phyloP scores from a whole-genome alignment of 2,329 filamentous ascomycete genomes.

The Alternaria sp. region DNA sequence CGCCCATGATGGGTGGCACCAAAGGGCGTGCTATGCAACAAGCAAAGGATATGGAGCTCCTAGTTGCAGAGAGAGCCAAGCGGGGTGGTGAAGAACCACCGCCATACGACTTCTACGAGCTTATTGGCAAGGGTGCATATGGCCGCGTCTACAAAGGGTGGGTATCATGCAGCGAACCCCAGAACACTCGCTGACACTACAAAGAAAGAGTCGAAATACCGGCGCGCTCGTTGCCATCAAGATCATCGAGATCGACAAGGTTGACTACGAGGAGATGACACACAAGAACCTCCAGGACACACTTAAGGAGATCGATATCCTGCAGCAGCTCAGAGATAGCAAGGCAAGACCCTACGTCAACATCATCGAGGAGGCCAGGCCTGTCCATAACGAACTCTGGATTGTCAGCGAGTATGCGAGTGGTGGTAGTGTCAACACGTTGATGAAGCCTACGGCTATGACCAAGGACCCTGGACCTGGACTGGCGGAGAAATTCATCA shows the following conservation, averaged over 20 bases:
- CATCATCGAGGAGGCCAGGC: constrained; percentile 77
- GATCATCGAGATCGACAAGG: constrained; percentile 83
- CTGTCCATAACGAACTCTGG: constrained; percentile 82
- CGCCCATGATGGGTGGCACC: constrained; percentile 46
- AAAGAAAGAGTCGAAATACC: constrained; percentile 48
- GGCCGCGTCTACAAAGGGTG: constrained; percentile 74
- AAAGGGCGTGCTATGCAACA: constrained; percentile 70
- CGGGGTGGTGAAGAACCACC: constrained; percentile 67
- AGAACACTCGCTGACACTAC: constrained; percentile 22
- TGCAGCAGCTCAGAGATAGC: constrained; percentile 75
- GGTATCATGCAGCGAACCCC: constrained; percentile 18
- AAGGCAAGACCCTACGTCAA: constrained; percentile 85
- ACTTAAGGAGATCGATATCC: constrained; percentile 67
- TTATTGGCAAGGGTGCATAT: constrained; percentile 78
- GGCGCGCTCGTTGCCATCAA: constrained; percentile 73
- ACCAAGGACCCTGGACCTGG: constrained; percentile 37
- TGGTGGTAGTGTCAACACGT: constrained; percentile 76
- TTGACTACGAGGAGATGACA: constrained; percentile 60
- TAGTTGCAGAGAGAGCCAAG: constrained; percentile 67
- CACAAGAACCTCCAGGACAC: constrained; percentile 57
- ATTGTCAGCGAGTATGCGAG: constrained; percentile 87
- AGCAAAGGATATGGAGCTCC: constrained; percentile 71
- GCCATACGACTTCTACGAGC: constrained; percentile 70
- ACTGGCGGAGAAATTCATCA: constrained; percentile 67
- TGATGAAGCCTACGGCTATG: constrained; percentile 58